Evolutionary conservation across 164 flowering plant species (phyloP).

Genomic region (Stephania yunnanensis): DNA sequence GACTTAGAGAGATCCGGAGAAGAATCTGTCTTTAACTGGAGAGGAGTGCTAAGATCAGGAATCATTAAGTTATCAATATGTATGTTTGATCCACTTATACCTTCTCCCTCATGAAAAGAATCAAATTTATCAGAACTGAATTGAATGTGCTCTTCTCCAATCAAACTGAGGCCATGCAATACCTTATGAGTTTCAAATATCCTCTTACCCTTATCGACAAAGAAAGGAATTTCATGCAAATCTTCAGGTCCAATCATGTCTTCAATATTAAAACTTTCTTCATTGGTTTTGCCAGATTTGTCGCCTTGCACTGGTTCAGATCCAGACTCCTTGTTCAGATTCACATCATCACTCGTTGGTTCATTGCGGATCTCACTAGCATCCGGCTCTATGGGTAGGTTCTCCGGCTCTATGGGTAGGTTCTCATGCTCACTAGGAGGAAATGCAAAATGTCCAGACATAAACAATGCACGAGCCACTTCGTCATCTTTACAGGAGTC

Average conservation of each 20-base stretch:
- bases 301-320: constrained; percentile 28
- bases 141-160: constrained; percentile 44
- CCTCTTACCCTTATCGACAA: constrained; percentile 40
- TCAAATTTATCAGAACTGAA: constrained; percentile 27
- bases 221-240: constrained; percentile 33
- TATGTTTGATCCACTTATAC: constrained; percentile 18
- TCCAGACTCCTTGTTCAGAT: constrained; percentile 18
- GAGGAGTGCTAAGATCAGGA: constrained; percentile 14
- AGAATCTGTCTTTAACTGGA: constrained; percentile 12
- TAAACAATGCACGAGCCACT: constrained; percentile 57
- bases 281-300: constrained; percentile 31
- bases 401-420: constrained; percentile 52
- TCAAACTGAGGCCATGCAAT: constrained; percentile 34
- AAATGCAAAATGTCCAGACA: constrained; percentile 89
- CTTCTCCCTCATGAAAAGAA: constrained; percentile 25
- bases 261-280: constrained; percentile 34
- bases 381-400: constrained; percentile 46
- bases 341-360: constrained; percentile 21
- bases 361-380: constrained; percentile 32
- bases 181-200: constrained; percentile 32
- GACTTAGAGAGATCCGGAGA: constrained; percentile 13
- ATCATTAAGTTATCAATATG: constrained; percentile 4
- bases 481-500: constrained; percentile 18
- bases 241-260: constrained; percentile 38
- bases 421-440: constrained; percentile 79